phyloP scores from a whole-genome alignment of 768 basidiomycete genomes.

The Clitopilus passeckerianus region DNA sequence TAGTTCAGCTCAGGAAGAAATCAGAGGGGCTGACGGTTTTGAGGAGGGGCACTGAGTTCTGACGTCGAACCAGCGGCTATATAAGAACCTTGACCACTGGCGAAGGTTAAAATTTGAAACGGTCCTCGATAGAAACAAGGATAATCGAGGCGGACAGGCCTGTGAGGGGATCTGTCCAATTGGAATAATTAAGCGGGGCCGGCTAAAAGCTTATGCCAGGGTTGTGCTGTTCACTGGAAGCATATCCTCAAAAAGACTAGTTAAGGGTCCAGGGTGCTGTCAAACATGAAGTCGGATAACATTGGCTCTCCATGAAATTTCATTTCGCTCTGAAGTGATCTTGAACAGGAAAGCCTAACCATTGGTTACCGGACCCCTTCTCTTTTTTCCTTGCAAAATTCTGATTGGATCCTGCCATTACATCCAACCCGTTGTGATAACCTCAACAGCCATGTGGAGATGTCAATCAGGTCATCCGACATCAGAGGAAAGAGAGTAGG shows the following conservation, averaged over 20 bases:
- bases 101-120: neutral
- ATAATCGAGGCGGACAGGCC: neutral
- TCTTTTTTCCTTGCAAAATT: no score
- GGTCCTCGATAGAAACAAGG: neutral
- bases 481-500: neutral
- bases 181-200: neutral
- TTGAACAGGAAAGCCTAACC: neutral
- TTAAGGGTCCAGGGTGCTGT: neutral
- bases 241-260: neutral
- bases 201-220: neutral
- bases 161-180: neutral
- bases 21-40: neutral
- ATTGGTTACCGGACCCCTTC: neutral
- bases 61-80: neutral
- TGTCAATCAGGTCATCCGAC: neutral
- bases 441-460: neutral
- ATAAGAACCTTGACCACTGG: neutral
- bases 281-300: neutral
- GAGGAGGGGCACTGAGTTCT: neutral
- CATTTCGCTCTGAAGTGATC: neutral
- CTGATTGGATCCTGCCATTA: neutral
- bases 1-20: neutral
- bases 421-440: neutral
- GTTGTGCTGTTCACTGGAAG: neutral
- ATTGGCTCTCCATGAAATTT: neutral